These are phyloP conservation scores for Candida nanaspora DNA, from an alignment of 805 yeast genomes.

Conservation along the genomic window DNA sequence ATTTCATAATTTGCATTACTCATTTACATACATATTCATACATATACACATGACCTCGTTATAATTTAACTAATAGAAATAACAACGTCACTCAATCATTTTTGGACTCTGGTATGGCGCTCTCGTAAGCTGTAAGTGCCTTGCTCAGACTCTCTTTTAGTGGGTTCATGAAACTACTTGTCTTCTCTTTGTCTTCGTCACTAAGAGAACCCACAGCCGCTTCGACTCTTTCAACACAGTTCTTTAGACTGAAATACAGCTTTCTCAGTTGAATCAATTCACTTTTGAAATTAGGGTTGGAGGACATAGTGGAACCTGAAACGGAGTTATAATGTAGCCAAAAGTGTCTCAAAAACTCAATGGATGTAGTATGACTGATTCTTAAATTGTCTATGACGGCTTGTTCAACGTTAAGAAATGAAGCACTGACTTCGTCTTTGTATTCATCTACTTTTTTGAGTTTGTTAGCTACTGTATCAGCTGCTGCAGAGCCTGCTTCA, in stretches of 20 bases:
- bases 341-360: constrained; percentile 70
- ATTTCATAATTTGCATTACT: constrained; percentile 4
- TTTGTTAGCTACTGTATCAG: too few relatives aligned
- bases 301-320: constrained; percentile 19
- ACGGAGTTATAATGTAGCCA: constrained; percentile 51
- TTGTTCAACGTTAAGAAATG: constrained; percentile 15
- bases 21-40: neutral
- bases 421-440: constrained; percentile 5
- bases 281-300: constrained; percentile 23
- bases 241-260: constrained; percentile 40
- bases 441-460: neutral
- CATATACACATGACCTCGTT: neutral
- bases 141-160: constrained; percentile 33
- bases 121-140: constrained; percentile 42
- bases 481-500: too few relatives aligned
- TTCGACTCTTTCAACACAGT: constrained; percentile 38
- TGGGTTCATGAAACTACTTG: constrained; percentile 28
- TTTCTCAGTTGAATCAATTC: constrained; percentile 31
- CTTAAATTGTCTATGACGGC: constrained; percentile 42
- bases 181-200: constrained; percentile 6
- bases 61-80: neutral
- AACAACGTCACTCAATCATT: too few relatives aligned
- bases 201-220: constrained; percentile 14
- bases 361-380: constrained; percentile 62
- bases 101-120: constrained; percentile 18